Conservation (phyloP, 2,329 filamentous ascomycete species). For the Aspergillus fumigatiaffinis region DNA sequence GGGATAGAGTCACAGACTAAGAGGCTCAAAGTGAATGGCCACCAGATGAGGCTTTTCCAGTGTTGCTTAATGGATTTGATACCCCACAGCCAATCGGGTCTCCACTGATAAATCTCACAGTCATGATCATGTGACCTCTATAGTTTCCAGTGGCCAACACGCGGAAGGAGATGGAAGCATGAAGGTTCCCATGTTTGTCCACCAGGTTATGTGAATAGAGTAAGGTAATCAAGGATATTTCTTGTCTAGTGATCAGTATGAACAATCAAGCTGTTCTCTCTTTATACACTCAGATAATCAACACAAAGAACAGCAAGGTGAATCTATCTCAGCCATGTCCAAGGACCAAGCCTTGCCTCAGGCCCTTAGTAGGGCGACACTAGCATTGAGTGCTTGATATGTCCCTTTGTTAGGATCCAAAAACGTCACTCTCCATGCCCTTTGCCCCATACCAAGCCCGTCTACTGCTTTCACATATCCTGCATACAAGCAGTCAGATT, state of each 20-base stretch:
- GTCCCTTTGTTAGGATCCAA: neutral
- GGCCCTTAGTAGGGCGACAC: too few species aligned
- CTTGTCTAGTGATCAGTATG: neutral
- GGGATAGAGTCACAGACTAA: neutral
- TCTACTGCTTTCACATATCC: conserved; percentile 9
- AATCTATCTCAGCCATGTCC: neutral
- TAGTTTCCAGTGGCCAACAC: neutral
- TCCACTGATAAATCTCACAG: neutral
- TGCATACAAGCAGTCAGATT: conserved; percentile 12
- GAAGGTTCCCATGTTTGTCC: neutral
- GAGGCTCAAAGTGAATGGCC: neutral
- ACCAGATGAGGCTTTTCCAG: neutral
- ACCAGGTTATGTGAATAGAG: neutral
- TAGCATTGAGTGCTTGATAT: neutral
- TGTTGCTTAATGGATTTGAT: conserved; percentile 7
- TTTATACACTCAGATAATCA: neutral
- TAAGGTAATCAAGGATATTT: neutral
- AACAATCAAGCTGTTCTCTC: neutral
- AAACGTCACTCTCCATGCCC: conserved; percentile 6
- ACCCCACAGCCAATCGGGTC: conserved; percentile 17
- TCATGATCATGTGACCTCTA: conserved; percentile 6
- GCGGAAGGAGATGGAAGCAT: neutral
- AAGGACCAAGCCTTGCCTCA: too few species aligned
- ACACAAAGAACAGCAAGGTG: neutral
- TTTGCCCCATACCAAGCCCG: conserved; percentile 17